Conservation (phyloP, 2,329 filamentous ascomycete species). For the Atkinsonella texensis region DNA sequence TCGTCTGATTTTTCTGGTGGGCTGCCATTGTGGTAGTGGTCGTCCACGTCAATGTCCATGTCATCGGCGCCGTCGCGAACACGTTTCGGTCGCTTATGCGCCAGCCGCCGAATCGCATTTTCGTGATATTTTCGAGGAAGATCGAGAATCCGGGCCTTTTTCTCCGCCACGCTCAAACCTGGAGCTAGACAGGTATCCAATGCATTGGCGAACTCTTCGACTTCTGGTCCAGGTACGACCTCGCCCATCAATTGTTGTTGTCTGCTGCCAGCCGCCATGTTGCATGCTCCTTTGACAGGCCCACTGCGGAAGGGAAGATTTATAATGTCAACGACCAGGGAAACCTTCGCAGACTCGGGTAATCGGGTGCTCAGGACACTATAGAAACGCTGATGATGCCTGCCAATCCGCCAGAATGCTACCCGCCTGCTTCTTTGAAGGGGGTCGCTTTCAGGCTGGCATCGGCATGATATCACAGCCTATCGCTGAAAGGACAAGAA, state of each 20-base stretch:
- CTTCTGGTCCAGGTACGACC: conserved; percentile 61
- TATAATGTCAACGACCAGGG: not conserved
- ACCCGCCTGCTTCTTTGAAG: conserved; percentile 1
- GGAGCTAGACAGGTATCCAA: conserved; percentile 61
- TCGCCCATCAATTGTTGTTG: conserved; percentile 15
- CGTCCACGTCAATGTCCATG: conserved; percentile 45
- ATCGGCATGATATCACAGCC: conserved; percentile 2
- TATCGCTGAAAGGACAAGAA: not conserved
- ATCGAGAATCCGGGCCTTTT: conserved; percentile 54
- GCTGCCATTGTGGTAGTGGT: conserved; percentile 12
- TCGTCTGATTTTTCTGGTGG: conserved; percentile 11
- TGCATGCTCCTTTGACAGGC: not conserved
- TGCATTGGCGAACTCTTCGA: conserved; percentile 74
- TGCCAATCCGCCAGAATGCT: not conserved
- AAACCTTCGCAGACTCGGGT: too few relatives aligned
- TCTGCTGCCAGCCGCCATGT: conserved; percentile 3
- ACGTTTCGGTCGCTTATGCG: conserved; percentile 18
- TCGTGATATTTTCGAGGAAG: conserved; percentile 47
- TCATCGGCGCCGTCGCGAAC: conserved; percentile 27
- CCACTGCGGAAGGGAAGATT: not conserved
- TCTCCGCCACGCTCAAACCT: conserved; percentile 36
- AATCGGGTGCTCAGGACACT: not conserved
- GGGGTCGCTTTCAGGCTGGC: conserved; percentile 5
- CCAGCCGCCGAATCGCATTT: conserved; percentile 30
- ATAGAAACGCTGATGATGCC: not conserved